phyloP scores from a whole-genome alignment of 257 asterid species.

The Nicotiana undulata region DNA sequence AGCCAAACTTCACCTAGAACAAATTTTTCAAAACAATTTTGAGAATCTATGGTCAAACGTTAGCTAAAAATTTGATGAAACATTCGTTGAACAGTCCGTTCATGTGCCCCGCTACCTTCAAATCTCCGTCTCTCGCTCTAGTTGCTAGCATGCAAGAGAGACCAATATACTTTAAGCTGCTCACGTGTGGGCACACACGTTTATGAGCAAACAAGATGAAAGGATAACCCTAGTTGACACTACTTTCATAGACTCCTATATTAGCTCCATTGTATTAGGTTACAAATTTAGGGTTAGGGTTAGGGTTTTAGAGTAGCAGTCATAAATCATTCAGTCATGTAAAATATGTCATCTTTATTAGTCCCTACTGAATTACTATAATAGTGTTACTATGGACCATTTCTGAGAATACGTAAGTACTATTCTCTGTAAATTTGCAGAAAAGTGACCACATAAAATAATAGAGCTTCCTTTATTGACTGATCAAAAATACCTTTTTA shows the following conservation, averaged over 20 bases:
- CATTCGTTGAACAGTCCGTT: no score
- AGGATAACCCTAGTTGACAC: background rate
- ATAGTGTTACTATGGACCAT: background rate
- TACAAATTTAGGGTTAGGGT: background rate
- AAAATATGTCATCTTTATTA: background rate
- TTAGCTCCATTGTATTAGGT: background rate
- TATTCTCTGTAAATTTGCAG: background rate
- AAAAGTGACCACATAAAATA: background rate
- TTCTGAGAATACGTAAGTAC: background rate
- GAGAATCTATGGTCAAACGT: no score
- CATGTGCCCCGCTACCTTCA: no score
- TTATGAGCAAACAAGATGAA: background rate
- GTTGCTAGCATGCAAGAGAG: no score
- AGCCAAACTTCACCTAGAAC: no score
- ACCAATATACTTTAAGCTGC: background rate
- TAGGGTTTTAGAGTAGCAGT: background rate
- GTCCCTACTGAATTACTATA: background rate
- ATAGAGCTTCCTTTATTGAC: slow-evolving; percentile 1
- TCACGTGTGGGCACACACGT: background rate
- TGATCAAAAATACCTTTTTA: background rate
- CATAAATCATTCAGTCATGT: background rate
- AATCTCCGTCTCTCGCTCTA: no score
- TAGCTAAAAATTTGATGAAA: no score
- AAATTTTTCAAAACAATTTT: no score
- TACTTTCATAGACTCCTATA: background rate